phyloP scores from a whole-genome alignment of 179 eudicot genomes.

The Vitellaria paradoxa region DNA sequence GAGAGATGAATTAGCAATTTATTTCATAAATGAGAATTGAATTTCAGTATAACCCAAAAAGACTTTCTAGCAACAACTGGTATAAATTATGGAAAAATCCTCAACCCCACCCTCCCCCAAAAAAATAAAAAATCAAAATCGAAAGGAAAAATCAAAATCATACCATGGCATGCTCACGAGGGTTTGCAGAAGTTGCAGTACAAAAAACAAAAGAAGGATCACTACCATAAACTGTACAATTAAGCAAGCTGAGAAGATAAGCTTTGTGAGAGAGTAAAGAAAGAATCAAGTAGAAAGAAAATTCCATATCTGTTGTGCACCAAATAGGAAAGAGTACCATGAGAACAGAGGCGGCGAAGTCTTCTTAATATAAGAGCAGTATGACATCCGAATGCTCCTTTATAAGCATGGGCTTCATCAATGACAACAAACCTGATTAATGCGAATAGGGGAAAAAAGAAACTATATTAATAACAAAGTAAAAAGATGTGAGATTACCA shows the following conservation, averaged over 20 bases:
- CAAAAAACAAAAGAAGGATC: slow-evolving; percentile 84
- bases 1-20: slow-evolving; percentile 4
- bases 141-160: slow-evolving; percentile 3
- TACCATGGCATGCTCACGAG: slow-evolving; percentile 92
- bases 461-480: neutral
- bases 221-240: slow-evolving; percentile 83
- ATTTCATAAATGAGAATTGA: neutral
- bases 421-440: slow-evolving; percentile 67
- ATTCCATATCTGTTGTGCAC: neutral
- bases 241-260: slow-evolving; percentile 17
- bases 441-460: neutral
- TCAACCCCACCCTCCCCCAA: neutral
- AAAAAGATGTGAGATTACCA: neutral
- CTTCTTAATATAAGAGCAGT: slow-evolving; percentile 91
- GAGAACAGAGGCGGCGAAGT: slow-evolving; percentile 83
- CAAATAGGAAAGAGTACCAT: slow-evolving; percentile 47
- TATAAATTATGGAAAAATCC: neutral
- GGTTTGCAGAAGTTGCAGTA: slow-evolving; percentile 95
- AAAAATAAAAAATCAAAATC: neutral
- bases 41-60: neutral
- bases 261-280: neutral
- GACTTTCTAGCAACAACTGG: neutral
- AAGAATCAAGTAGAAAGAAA: neutral
- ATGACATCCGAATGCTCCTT: slow-evolving; percentile 98
- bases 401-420: slow-evolving; percentile 94